Percentiles rank a stretch among this genome's conserved stretches.
Evolutionary conservation across 768 basidiomycete species (phyloP).

Genomic region (Astraeus odoratus): DNA sequence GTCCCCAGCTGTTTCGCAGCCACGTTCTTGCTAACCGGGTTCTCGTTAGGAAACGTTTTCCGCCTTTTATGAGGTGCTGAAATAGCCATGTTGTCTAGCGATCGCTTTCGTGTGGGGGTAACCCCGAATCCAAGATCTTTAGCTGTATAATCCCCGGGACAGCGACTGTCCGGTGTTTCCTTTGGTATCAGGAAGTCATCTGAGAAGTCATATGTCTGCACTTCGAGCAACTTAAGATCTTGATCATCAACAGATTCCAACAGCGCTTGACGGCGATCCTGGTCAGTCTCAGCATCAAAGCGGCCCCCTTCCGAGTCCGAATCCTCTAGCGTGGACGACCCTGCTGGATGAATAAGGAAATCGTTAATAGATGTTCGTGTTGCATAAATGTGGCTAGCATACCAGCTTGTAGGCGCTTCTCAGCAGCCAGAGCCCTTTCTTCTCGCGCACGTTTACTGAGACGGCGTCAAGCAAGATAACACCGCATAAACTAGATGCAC

Average conservation of each 20-base stretch:
- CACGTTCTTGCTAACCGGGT: conserved; percentile 7
- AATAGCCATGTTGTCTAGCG: neutral
- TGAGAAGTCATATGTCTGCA: conserved; percentile 39
- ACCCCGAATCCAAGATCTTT: too few species aligned
- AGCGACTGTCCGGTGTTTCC: conserved; percentile 2
- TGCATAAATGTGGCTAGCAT: too few species aligned
- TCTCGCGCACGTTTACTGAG: conserved; percentile 72
- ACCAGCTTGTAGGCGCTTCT: conserved; percentile 49
- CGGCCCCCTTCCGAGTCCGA: conserved; percentile 34
- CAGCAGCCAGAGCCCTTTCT: conserved; percentile 70
- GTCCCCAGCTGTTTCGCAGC: conserved; percentile 31
- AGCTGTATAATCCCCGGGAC: too few species aligned
- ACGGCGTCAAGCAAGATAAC: neutral
- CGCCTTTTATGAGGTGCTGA: conserved; percentile 12
- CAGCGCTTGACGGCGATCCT: conserved; percentile 46
- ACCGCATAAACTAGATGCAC: neutral
- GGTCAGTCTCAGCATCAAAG: conserved; percentile 37
- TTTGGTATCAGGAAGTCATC: conserved; percentile 43
- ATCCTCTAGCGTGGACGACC: conserved; percentile 9
- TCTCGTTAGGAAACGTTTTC: conserved; percentile 18
- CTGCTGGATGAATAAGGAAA: too few species aligned
- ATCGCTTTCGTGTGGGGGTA: neutral
- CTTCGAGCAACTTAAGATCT: conserved; percentile 38
- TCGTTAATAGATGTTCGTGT: too few species aligned
- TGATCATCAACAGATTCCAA: conserved; percentile 38